These are phyloP conservation scores for Rhizopogon vesiculosus DNA, from an alignment of 768 basidiomycete species.

Conservation along the genomic window DNA sequence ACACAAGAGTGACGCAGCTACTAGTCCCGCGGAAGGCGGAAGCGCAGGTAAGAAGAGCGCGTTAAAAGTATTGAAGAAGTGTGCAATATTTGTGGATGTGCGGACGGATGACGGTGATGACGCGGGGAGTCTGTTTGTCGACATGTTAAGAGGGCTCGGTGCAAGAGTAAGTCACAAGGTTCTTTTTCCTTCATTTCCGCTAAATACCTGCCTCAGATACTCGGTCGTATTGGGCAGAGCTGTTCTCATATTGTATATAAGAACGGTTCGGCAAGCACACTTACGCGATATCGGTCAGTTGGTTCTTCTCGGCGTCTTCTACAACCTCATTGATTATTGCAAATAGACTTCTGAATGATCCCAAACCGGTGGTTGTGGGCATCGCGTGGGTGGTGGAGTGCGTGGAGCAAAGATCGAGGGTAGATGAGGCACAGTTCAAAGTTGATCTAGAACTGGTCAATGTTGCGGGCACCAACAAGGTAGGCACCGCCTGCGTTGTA, in stretches of 20 bases:
- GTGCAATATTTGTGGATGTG: conserved; percentile 84
- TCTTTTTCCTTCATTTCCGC: background rate
- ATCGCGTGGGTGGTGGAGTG: conserved; percentile 91
- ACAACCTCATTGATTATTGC: background rate
- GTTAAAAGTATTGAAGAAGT: conserved; percentile 62
- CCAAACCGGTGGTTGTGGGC: conserved; percentile 70
- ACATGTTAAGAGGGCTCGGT: conserved; percentile 77
- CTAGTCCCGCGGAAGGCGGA: background rate
- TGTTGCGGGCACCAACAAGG: conserved; percentile 61
- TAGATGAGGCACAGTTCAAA: conserved; percentile 62
- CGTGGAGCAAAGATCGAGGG: conserved; percentile 56
- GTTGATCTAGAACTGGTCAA: conserved; percentile 59
- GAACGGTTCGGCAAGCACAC: conserved; percentile 71
- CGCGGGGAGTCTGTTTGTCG: conserved; percentile 74
- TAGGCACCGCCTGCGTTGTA: conserved; percentile 18
- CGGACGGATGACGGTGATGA: conserved; percentile 70
- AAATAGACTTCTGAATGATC: conserved; percentile 57
- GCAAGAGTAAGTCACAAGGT: conserved; percentile 55
- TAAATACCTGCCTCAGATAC: conserved; percentile 35
- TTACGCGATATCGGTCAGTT: conserved; percentile 64
- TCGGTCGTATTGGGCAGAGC: conserved; percentile 61
- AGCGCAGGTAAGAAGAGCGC: conserved; percentile 23
- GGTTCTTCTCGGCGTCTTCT: background rate
- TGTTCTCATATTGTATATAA: conserved; percentile 88
- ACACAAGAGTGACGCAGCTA: background rate